Percentiles rank a stretch among this genome's conserved stretches.
These are phyloP conservation scores for Ormosia semicastrata DNA, from an alignment of 306 rosid species.

Conservation along the genomic window DNA sequence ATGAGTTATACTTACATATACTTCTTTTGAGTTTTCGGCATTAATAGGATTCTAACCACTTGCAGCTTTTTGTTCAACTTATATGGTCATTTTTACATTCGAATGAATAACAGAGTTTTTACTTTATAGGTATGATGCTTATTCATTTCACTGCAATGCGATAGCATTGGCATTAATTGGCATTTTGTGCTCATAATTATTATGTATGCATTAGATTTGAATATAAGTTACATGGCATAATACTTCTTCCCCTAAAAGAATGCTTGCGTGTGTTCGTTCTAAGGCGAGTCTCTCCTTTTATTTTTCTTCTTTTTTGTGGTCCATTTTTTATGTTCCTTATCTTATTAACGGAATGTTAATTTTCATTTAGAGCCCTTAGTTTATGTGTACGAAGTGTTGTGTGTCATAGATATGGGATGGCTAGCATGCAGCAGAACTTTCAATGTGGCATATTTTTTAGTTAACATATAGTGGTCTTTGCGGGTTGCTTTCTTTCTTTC, in stretches of 20 bases:
- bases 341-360: neutral
- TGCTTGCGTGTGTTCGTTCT: constrained; percentile 22
- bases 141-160: constrained; percentile 17
- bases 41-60: constrained; percentile 27
- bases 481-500: neutral
- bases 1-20: neutral
- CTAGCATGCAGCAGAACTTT: constrained; percentile 26
- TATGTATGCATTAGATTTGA: neutral
- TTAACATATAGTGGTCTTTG: neutral
- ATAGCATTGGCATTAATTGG: constrained; percentile 27
- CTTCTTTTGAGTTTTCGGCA: constrained; percentile 16
- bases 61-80: constrained; percentile 19
- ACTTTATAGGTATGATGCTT: constrained; percentile 15
- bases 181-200: constrained; percentile 21
- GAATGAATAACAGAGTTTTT: neutral
- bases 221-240: constrained; percentile 26
- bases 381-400: neutral
- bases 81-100: constrained; percentile 19
- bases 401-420: neutral
- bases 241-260: constrained; percentile 23
- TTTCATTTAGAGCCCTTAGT: neutral
- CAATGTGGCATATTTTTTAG: neutral
- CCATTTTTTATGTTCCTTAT: constrained; percentile 33
- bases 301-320: constrained; percentile 21
- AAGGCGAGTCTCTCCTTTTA: constrained; percentile 3